phyloP scores from a whole-genome alignment of 768 basidiomycete species.

The Cyclocybe aegerita region DNA sequence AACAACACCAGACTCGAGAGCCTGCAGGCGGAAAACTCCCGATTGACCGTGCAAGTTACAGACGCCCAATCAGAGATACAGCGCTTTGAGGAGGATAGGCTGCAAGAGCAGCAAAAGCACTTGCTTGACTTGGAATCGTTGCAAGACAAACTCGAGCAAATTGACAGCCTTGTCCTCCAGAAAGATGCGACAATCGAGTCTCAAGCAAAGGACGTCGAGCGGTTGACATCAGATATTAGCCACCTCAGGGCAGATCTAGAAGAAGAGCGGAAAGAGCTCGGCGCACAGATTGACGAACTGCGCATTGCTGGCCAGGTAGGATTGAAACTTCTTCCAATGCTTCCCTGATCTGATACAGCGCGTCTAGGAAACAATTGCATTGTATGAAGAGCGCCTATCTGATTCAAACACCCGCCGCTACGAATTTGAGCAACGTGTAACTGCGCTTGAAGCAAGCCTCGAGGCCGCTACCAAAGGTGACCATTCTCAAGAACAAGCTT shows the following conservation, averaged over 20 bases:
- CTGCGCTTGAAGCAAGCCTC: constrained; percentile 49
- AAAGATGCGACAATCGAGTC: constrained; percentile 48
- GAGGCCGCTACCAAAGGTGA: constrained; percentile 25
- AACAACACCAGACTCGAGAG: constrained; percentile 8
- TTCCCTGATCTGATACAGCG: background rate
- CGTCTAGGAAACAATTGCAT: constrained; percentile 86
- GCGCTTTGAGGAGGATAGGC: constrained; percentile 3
- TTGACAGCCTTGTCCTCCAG: constrained; percentile 50
- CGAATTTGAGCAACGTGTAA: constrained; percentile 70
- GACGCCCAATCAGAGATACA: constrained; percentile 8
- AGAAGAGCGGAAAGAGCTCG: constrained; percentile 67
- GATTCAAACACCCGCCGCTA: constrained; percentile 69
- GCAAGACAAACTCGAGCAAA: constrained; percentile 50
- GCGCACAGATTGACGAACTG: constrained; percentile 77
- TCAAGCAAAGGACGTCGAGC: constrained; percentile 60
- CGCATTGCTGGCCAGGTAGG: constrained; percentile 84
- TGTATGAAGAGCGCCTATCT: constrained; percentile 89
- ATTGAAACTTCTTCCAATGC: background rate
- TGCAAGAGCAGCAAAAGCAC: constrained; percentile 25
- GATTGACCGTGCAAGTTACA: constrained; percentile 13
- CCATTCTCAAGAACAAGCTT: constrained; percentile 22
- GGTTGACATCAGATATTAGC: constrained; percentile 42
- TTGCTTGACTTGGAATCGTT: constrained; percentile 46
- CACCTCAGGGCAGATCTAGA: constrained; percentile 31
- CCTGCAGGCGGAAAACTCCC: constrained; percentile 14